These are phyloP conservation scores for Haemoproteus tartakovskyi DNA, from an alignment of 169 alveolate genomes.

Conservation along the genomic window DNA sequence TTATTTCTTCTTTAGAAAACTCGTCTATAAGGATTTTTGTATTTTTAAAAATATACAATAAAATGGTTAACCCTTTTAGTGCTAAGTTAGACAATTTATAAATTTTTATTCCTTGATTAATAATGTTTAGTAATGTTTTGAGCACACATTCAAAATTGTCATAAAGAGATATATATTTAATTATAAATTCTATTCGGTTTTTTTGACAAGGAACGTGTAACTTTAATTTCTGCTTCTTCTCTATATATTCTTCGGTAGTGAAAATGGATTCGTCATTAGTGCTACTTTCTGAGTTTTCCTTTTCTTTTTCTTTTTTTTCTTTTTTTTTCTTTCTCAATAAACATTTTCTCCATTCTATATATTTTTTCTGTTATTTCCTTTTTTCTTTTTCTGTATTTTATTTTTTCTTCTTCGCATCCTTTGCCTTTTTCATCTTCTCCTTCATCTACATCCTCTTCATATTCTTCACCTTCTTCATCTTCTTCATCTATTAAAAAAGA, in stretches of 20 bases:
- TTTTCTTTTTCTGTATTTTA: neutral
- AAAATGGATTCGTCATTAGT: too few species aligned
- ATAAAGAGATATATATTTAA: constrained; percentile 34
- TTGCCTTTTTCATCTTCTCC: neutral
- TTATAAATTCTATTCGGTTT: constrained; percentile 3
- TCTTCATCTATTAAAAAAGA: too few species aligned
- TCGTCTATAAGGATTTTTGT: constrained; percentile 57
- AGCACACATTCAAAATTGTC: constrained; percentile 30
- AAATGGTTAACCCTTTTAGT: constrained; percentile 23
- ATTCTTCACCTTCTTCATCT: neutral
- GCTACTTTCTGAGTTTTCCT: too few species aligned
- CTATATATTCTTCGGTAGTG: too few species aligned
- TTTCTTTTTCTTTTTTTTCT: neutral
- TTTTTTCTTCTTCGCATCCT: neutral
- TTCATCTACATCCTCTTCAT: neutral
- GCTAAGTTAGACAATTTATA: constrained; percentile 31
- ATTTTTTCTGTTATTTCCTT: constrained; percentile 1
- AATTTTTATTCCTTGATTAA: constrained; percentile 36
- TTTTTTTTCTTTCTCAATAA: neutral
- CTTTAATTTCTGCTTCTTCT: too few species aligned
- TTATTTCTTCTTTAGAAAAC: constrained; percentile 41
- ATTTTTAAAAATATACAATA: constrained; percentile 23
- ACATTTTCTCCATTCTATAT: constrained; percentile 7
- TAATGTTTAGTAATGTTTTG: constrained; percentile 26
- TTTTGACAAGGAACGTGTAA: too few species aligned